These are phyloP conservation scores for Candida yuanshanica DNA, from an alignment of 805 yeast genomes.

Conservation along the genomic window DNA sequence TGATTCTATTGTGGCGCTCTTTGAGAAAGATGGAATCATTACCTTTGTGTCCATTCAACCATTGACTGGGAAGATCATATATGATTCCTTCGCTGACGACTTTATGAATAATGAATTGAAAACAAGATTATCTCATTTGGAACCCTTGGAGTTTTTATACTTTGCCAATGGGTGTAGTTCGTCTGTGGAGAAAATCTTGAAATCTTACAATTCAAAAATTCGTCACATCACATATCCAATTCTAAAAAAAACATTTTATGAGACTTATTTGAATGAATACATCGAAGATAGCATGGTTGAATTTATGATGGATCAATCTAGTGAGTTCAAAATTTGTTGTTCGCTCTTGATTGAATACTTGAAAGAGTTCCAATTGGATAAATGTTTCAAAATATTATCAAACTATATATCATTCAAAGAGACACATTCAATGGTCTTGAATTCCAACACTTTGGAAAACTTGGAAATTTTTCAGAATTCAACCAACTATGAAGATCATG, in stretches of 20 bases:
- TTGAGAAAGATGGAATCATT: conserved; percentile 26
- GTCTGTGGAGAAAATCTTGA: conserved; percentile 24
- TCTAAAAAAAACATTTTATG: conserved; percentile 11
- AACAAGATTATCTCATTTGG: conserved; percentile 65
- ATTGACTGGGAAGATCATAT: conserved; percentile 66
- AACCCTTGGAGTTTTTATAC: conserved; percentile 69
- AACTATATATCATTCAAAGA: conserved; percentile 49
- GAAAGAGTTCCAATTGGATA: conserved; percentile 54
- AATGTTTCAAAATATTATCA: conserved; percentile 44
- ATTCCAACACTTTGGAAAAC: conserved; percentile 60
- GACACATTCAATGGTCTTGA: conserved; percentile 45
- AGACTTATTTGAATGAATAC: conserved; percentile 11
- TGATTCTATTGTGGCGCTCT: conserved; percentile 42
- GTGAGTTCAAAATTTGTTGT: conserved; percentile 33
- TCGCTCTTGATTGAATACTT: conserved; percentile 48
- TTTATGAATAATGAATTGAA: conserved; percentile 56
- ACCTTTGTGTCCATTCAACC: conserved; percentile 64
- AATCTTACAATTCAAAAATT: conserved; percentile 7
- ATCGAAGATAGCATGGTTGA: conserved; percentile 20
- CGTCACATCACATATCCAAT: conserved; percentile 13
- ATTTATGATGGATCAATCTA: conserved; percentile 20
- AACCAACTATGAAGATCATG: conserved; percentile 50
- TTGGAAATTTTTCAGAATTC: conserved; percentile 70
- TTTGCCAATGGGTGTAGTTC: conserved; percentile 32
- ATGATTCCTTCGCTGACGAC: conserved; percentile 65